Base-by-base conservation (phyloP, 257 asterid genomes). In the Echium plantagineum region DNA sequence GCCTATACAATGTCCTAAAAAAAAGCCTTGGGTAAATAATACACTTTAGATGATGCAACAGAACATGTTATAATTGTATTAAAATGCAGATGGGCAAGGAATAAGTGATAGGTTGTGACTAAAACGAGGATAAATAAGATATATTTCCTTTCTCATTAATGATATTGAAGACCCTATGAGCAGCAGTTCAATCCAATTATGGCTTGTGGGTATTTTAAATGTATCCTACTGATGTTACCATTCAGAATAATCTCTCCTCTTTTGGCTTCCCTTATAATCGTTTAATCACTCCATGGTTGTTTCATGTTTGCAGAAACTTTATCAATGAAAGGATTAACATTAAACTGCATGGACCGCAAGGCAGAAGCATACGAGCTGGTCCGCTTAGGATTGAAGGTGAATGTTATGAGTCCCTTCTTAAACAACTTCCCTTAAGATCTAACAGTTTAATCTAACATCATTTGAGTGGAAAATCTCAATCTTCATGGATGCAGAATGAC, bases 301-400 rank as follows among this genome's bases (percentile, higher is more conserved):
- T 63, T 66, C 64, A 70, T 75, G 74, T 64, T 71, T 61, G 55
- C 85, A 93, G 98, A 93, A 75, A 93, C 99, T 35, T 75, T 89
- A 62, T 88, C 99, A 13, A 93, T 93, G 99, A 93, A 93, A 78
- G 99, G 99, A 63, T 75, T 93, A 77, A 89, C 93, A 28, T 74
- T 93, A 80, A 93, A 93, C 68, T 93, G 97, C 81, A 82, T 93
- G 95, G 97, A 85, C 74, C 94, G 98, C 72, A 93, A 93, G 76
- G 58, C 94, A 69, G 98, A 93, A 78, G 98, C 98, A 60, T 93
- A 93, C 66, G 98, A 93, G 10, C 98, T 93, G 71, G 98, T 93
- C 69, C 86, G 93, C 62, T 90, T 78, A 64, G 98, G 98, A 64
- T 78, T 93, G 75, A 93, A 86, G 98, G 98, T 93, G 42, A 59